Percentiles rank a stretch among this genome's conserved stretches.
Evolutionary conservation across 352 stramenopile species (phyloP).

Genomic region (Achlya hypogyna): DNA sequence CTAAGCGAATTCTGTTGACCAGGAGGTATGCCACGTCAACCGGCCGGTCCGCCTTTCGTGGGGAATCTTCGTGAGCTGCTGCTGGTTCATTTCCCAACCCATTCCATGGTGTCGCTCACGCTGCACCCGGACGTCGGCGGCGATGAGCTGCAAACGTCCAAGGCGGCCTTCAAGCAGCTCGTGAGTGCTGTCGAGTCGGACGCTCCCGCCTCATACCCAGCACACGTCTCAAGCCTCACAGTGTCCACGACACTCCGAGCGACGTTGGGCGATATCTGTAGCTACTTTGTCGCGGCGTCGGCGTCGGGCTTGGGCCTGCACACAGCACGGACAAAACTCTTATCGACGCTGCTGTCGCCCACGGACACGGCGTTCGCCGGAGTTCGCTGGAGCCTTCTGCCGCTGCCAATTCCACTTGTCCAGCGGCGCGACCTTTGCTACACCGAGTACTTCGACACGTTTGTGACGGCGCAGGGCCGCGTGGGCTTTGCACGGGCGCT

Average conservation of each 20-base stretch:
- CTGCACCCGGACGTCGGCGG: not conserved
- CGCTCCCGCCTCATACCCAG: not conserved
- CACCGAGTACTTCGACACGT: conserved; percentile 4
- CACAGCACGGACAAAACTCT: not conserved
- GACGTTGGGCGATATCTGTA: not conserved
- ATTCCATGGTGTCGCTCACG: not conserved
- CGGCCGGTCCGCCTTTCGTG: too few species aligned
- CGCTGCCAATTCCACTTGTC: not conserved
- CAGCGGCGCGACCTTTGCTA: not conserved
- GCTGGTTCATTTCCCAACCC: not conserved
- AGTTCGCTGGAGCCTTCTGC: not conserved
- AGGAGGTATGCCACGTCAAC: too few species aligned
- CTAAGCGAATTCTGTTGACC: not conserved
- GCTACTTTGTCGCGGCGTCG: not conserved
- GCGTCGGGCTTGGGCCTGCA: not conserved
- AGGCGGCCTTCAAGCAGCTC: not conserved
- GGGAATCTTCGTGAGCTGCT: not conserved
- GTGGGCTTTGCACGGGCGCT: not conserved
- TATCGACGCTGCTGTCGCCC: not conserved
- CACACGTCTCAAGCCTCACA: not conserved
- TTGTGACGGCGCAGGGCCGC: not conserved
- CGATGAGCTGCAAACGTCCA: not conserved
- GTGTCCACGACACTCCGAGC: not conserved
- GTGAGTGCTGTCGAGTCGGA: not conserved
- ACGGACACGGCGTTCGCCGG: not conserved